Base-by-base conservation (phyloP, 306 rosid species). In the Malus orientalis region DNA sequence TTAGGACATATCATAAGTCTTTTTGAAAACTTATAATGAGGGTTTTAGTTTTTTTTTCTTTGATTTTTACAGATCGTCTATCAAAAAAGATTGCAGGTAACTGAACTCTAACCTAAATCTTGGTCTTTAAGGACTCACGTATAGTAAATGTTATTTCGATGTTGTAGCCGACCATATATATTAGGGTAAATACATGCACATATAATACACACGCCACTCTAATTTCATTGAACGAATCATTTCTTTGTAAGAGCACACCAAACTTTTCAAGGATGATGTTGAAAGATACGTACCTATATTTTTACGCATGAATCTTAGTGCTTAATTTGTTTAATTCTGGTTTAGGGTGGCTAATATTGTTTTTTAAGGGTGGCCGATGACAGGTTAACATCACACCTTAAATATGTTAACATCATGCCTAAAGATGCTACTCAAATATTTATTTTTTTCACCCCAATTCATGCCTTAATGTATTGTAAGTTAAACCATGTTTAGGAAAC, bases 311-410 rank as follows among this genome's bases (percentile, higher is more conserved):
- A 59, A 53, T 69, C 4, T 59, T 66, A 71, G 63, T 76, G 77
- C 42, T 68, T 30, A 44, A 23, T 51, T 71, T 49, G 8, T 49
- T 49, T 49, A 58, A 5, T 55, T 64, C 45, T 29, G 4, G 71
- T 71, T 76, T 57, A 22, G 63, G 61, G 72, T 15, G 55, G 55
- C 76, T 79, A 79, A 71, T 73, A 75, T 67, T 57, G 36, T 15
- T 1, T 58, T 19, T 25, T 49, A 25, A 36, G 70, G 78, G 51
- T 80, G 82, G 69, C 60, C 57, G 68, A 57, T 75, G 81, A 69
- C 68, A 64, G 22, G 73, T 68, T 15, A 72, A 18, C 76, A 70
- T 75, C 76, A 76, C 62, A 69, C 76, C 53, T 70, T 14, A 6
- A 74, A 11, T 29, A 36, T 32, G 44, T 36, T 36, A 29, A 29